Conservation (phyloP, 2,329 filamentous ascomycete genomes). For the Didymella glomerata region DNA sequence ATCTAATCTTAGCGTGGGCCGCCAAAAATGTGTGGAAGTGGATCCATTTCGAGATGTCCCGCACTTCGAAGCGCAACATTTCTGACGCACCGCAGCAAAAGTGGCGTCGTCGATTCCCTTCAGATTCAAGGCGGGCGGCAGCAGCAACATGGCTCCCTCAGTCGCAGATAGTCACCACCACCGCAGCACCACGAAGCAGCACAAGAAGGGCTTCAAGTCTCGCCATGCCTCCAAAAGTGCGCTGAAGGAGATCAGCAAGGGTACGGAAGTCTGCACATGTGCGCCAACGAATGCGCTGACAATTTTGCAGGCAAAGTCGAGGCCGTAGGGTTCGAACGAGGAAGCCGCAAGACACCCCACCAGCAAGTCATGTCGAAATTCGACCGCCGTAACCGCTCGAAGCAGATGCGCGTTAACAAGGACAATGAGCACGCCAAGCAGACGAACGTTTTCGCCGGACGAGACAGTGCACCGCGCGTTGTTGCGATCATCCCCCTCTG, state of each 20-base stretch:
- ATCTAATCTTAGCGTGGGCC: conserved; percentile 18
- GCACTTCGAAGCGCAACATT: conserved; percentile 31
- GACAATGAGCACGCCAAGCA: conserved; percentile 83
- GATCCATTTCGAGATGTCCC: conserved; percentile 30
- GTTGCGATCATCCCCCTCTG: conserved; percentile 89
- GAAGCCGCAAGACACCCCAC: conserved; percentile 84
- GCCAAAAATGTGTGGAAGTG: conserved; percentile 30
- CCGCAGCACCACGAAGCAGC: conserved; percentile 86
- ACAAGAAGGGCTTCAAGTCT: conserved; percentile 92
- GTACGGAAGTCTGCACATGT: conserved; percentile 54
- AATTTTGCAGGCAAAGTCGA: conserved; percentile 74
- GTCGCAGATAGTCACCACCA: conserved; percentile 75
- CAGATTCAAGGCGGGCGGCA: conserved; percentile 81
- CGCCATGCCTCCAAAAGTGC: conserved; percentile 88
- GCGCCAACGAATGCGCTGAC: conserved; percentile 21
- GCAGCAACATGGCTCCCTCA: conserved; percentile 70
- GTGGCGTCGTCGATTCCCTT: conserved; percentile 66
- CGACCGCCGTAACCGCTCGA: conserved; percentile 91
- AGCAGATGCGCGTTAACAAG: conserved; percentile 86
- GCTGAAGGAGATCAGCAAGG: conserved; percentile 85
- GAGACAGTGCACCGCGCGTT: conserved; percentile 85
- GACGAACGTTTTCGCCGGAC: conserved; percentile 82
- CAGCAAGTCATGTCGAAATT: conserved; percentile 98
- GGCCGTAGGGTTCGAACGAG: conserved; percentile 66
- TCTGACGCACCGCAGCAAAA: conserved; percentile 32